A percentile compares a stretch with the other conserved stretches of the same genome.
These are phyloP conservation scores for Xylaria digitata DNA, from an alignment of 2,329 filamentous ascomycete species.

Conservation along the genomic window DNA sequence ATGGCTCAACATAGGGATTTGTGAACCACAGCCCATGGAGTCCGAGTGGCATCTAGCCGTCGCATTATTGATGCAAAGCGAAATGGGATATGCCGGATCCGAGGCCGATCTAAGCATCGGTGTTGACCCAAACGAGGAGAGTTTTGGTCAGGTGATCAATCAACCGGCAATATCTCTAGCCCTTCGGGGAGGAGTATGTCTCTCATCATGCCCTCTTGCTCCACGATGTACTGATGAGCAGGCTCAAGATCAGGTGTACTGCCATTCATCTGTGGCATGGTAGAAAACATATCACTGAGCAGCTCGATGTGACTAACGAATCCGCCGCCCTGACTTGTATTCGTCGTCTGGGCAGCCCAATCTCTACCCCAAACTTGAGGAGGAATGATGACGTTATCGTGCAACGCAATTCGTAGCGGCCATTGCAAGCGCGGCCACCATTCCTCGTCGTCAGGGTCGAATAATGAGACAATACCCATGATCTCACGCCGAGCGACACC, in stretches of 20 bases:
- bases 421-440: constrained; percentile 73
- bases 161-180: constrained; percentile 39
- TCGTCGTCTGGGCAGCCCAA: constrained; percentile 57
- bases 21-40: not conserved
- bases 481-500: constrained; percentile 75
- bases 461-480: constrained; percentile 69
- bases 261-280: constrained; percentile 42
- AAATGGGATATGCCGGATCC: not conserved
- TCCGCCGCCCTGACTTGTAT: constrained; percentile 46
- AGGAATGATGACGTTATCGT: constrained; percentile 65
- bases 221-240: constrained; percentile 38
- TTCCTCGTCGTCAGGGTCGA: constrained; percentile 64
- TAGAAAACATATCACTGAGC: constrained; percentile 55
- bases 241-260: constrained; percentile 36
- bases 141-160: constrained; percentile 25
- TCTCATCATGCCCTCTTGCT: constrained; percentile 38
- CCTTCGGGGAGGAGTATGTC: constrained; percentile 40
- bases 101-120: not conserved
- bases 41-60: not conserved
- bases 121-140: not conserved
- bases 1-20: not conserved
- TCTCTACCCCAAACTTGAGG: constrained; percentile 68
- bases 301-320: constrained; percentile 61
- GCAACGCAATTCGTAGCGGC: constrained; percentile 69
- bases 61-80: not conserved